Percentiles rank a stretch among this genome's conserved stretches.
Conservation (phyloP, 148 eudicot species). For the Fagopyrum esculentum region DNA sequence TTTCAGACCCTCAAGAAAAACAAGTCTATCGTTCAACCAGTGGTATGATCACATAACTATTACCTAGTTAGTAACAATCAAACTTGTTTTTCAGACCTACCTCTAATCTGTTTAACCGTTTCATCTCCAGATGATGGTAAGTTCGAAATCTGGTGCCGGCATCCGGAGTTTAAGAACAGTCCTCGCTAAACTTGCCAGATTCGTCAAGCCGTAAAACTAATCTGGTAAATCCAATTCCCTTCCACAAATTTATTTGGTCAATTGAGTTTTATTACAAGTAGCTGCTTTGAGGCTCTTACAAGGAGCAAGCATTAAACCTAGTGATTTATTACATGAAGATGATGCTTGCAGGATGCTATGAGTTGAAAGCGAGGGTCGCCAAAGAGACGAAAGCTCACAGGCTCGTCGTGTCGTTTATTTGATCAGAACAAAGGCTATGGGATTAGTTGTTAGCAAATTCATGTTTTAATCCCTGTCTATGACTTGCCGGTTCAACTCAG, state of each 20-base stretch:
- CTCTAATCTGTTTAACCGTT: neutral
- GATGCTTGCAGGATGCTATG: neutral
- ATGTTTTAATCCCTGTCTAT: neutral
- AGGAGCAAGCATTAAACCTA: neutral
- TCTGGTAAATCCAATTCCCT: neutral
- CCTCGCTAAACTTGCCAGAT: conserved; percentile 61
- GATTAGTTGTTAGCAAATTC: neutral
- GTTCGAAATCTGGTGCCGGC: conserved; percentile 89
- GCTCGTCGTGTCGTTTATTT: neutral
- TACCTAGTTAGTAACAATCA: neutral
- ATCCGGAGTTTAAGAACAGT: conserved; percentile 76
- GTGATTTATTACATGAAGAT: neutral
- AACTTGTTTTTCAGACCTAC: conserved; percentile 2
- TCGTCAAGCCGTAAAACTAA: conserved; percentile 31
- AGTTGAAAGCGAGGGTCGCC: neutral
- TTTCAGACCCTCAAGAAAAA: conserved; percentile 70
- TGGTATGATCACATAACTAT: conserved; percentile 40
- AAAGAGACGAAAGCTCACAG: neutral
- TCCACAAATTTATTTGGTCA: neutral
- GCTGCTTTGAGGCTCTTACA: too few relatives aligned
- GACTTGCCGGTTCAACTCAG: neutral
- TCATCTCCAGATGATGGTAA: conserved; percentile 74
- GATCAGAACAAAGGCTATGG: neutral
- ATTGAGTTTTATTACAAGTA: neutral
- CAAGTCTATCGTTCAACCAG: conserved; percentile 72